Base-by-base conservation (phyloP, 1,284 basidiomycete genomes). In the Cryptococcus sp. region DNA sequence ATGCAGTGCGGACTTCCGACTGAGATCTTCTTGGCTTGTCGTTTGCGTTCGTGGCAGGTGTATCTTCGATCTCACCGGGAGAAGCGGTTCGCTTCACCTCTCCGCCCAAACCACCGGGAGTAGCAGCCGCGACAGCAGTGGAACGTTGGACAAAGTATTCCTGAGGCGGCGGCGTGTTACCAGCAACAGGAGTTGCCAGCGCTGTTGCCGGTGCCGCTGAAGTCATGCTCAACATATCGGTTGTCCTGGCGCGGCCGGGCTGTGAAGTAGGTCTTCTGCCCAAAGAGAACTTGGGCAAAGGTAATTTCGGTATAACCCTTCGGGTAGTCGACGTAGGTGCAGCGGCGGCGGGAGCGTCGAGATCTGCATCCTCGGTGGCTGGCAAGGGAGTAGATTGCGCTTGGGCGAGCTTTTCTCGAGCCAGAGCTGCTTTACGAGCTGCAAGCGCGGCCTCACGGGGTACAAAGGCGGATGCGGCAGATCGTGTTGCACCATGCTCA, bases 371-470 rank as follows among this genome's bases (percentile, higher is more conserved):
- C 19, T 61, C 55, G 34, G 51, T 55, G 13, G 52, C 5, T 3
- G 68, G 65, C 2, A 66, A 54, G 13, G 67, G 67, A 13, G 64
- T 67, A 17, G 58, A 40, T 20, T 59, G 53, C 3, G 66, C 67
- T 8, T 59, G 19, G 25, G 62, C 62, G 23, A 62, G 47, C 43
- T 67, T 59, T 44, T 68, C 65, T 26, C 69, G 58, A 11, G 67
- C 70, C 5, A 69, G 41, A 17, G 67, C 65, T 8, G 72, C 72
- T 57, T 70, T 61, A 16, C 67, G 60, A 19, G 70, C 67, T 15
- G 67, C 66, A 5, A 66, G 51, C 23, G 57, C 60, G 2, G 72
- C 72, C 58, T 73, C 72, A n/a, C 59, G 60, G 19, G 72, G 72
- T 7, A 73, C 65, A 52, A 67, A 73, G 1, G 67, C 65, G 0